Percentiles rank a stretch among this genome's conserved stretches.
Evolutionary conservation across 1,284 basidiomycete genomes (phyloP).

Genomic region (Naganishia cerealis): DNA sequence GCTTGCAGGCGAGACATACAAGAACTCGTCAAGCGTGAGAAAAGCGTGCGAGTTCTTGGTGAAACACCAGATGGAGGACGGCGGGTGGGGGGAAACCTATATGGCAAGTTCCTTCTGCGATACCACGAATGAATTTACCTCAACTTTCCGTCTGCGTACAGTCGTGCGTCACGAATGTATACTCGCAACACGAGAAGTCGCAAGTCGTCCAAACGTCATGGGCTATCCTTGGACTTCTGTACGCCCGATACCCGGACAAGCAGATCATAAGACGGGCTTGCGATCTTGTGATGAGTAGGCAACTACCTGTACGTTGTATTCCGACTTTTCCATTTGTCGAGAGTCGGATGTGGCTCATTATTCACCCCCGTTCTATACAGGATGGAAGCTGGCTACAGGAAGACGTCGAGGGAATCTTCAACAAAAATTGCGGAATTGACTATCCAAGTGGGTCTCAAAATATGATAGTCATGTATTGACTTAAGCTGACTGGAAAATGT

Average conservation of each 20-base stretch:
- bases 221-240: constrained; percentile 88
- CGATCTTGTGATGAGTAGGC: constrained; percentile 82
- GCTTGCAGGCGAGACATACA: constrained; percentile 84
- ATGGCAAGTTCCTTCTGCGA: constrained; percentile 62
- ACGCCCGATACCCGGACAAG: constrained; percentile 77
- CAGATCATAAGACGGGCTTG: constrained; percentile 79
- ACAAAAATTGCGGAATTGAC: constrained; percentile 88
- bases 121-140: neutral
- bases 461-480: neutral
- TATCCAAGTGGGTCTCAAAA: constrained; percentile 65
- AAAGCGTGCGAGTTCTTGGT: constrained; percentile 84
- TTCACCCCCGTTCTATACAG: constrained; percentile 50
- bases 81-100: constrained; percentile 99
- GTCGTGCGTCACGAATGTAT: constrained; percentile 80
- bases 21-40: constrained; percentile 68
- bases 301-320: constrained; percentile 63
- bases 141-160: constrained; percentile 49
- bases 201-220: constrained; percentile 95
- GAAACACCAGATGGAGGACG: constrained; percentile 80
- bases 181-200: constrained; percentile 80
- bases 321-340: constrained; percentile 1
- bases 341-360: neutral
- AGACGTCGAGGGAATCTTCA: constrained; percentile 89
- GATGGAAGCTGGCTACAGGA: constrained; percentile 96
- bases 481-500: neutral